A percentile compares a stretch with the other conserved stretches of the same genome.
Evolutionary conservation across 208 protist genomes (phyloP).

Genomic region (Trypanosoma boissoni): DNA sequence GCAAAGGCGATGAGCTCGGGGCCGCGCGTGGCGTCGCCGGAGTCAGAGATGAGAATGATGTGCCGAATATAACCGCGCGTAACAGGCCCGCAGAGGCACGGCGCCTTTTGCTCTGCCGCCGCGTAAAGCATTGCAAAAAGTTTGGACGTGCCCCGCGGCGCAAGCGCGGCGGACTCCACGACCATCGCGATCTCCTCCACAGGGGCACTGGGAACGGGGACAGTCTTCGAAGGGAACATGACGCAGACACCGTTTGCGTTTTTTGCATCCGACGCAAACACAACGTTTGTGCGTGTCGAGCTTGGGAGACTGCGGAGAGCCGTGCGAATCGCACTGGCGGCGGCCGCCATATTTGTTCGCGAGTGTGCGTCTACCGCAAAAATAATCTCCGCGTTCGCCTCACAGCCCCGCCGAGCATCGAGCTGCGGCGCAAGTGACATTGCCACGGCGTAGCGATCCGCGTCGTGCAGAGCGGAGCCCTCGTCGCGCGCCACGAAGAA

Average conservation of each 20-base stretch:
- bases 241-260: conserved; percentile 15
- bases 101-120: conserved; percentile 18
- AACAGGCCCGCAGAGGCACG: conserved; percentile 29
- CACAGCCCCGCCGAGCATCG: conserved; percentile 12
- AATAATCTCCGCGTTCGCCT: conserved; percentile 61
- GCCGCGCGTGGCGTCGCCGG: conserved; percentile 20
- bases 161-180: conserved; percentile 11
- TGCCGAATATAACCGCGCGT: conserved; percentile 61
- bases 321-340: conserved; percentile 31
- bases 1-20: conserved; percentile 38
- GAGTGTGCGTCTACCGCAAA: conserved; percentile 65
- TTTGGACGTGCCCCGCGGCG: too few species aligned
- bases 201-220: conserved; percentile 18
- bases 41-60: conserved; percentile 65
- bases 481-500: conserved; percentile 36
- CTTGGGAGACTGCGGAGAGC: conserved; percentile 34
- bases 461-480: conserved; percentile 3
- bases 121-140: conserved; percentile 7
- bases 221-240: too few species aligned
- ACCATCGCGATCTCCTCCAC: conserved; percentile 16
- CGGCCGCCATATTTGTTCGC: conserved; percentile 15
- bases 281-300: conserved; percentile 46
- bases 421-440: conserved; percentile 51
- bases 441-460: conserved; percentile 34
- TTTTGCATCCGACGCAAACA: conserved; percentile 33